Evolutionary conservation across 169 alveolate species (phyloP).

Genomic region (Eimeria maxima): DNA sequence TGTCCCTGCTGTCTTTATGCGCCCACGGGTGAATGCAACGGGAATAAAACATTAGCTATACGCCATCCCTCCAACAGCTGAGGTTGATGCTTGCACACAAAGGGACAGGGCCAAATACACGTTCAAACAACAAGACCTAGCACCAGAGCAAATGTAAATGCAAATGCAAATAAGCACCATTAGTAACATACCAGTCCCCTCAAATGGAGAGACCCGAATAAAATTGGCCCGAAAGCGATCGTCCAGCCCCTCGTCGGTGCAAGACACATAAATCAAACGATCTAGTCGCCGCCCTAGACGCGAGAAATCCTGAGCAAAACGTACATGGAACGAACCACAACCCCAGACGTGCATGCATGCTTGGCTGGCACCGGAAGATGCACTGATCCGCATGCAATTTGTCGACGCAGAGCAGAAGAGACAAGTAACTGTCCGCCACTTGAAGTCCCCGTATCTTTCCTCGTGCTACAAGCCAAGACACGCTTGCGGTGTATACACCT

Average conservation of each 20-base stretch:
- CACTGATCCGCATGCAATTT: too few relatives aligned
- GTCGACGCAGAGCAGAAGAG: too few relatives aligned
- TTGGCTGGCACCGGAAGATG: too few relatives aligned
- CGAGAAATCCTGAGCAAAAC: conserved; percentile 73
- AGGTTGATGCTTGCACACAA: neutral
- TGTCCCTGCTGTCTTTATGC: too few relatives aligned
- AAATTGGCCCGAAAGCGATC: conserved; percentile 62
- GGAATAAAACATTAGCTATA: too few relatives aligned
- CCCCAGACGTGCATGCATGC: conserved; percentile 3
- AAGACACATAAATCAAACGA: conserved; percentile 92
- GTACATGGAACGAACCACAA: neutral
- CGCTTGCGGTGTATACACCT: too few relatives aligned
- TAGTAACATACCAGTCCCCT: conserved; percentile 40
- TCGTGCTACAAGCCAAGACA: too few relatives aligned
- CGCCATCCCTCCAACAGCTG: too few relatives aligned
- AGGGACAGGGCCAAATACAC: neutral
- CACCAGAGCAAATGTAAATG: neutral
- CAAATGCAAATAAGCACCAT: neutral
- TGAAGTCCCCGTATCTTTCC: too few relatives aligned
- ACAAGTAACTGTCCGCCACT: too few relatives aligned
- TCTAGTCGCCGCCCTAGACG: conserved; percentile 93
- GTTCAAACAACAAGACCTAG: neutral
- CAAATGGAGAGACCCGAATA: conserved; percentile 79
- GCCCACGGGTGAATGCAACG: too few relatives aligned
- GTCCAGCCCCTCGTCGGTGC: conserved; percentile 89